Evolutionary conservation across 1,284 basidiomycete genomes (phyloP), one percentile per base, ranked within the genome.

Genomic region (Ustilago xerochloae): DNA sequence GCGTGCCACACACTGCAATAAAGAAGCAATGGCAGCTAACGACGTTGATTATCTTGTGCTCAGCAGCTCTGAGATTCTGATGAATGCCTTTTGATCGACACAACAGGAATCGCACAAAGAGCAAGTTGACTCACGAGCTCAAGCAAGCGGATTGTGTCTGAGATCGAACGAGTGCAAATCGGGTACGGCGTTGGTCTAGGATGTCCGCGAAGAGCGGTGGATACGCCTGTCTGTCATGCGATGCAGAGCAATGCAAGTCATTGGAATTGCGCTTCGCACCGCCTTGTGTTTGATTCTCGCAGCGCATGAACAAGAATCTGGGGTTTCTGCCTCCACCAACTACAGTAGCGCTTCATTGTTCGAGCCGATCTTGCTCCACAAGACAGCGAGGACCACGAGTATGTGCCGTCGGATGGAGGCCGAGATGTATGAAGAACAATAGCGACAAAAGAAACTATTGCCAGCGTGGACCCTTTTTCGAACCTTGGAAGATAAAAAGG

Each of bases 201-300:
- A 24, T 9, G 2, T 12, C 16, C 46, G 8, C 6, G n/a, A 16
- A 9, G n/a, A 10, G 38, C 20, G n/a, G 38, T 20, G 39, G 38
- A 16, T 39, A 15, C n/a, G 38, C 38, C 12, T 7, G 8, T 18
- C n/a, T n/a, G n/a, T n/a, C n/a, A 39, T 39, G 38, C 38, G 18
- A 52, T 39, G 36, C 20, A 36, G 39, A 39, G 50, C 46, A 32
- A 22, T 45, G 43, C 43, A 45, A 26, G 50, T 39, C 10, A 3
- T 18, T 41, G 51, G 51, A 53, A 36, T 53, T 53, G 51, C 51
- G 51, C 18, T 53, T 41, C 28, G 38, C 51, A 53, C 51, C 28
- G 51, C 51, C 51, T 43, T 32, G n/a, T n/a, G n/a, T 13, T 51
- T 22, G n/a, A 24, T 8, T n/a, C 22, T 24, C 24, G 10, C 43